A percentile compares a stretch with the other conserved stretches of the same genome.
Conservation (phyloP, 495 filamentous ascomycete genomes). For the Penicillium subrubescens region DNA sequence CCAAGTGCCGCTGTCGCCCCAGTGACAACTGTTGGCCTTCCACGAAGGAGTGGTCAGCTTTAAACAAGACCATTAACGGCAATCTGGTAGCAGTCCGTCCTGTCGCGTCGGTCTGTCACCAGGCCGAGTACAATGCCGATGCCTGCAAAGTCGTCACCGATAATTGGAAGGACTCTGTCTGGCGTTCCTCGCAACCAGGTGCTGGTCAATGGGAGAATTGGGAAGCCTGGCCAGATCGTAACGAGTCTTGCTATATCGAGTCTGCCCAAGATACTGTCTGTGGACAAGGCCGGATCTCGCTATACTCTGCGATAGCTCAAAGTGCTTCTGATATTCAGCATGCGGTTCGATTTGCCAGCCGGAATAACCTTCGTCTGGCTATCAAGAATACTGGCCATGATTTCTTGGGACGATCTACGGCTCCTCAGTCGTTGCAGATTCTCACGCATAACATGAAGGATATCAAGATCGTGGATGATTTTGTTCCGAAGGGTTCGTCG, state of each 20-base stretch:
- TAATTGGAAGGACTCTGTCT: conserved; percentile 29
- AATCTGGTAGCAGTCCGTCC: conserved; percentile 43
- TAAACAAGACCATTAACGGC: conserved; percentile 42
- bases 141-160: conserved; percentile 29
- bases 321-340: conserved; percentile 41
- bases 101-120: conserved; percentile 45
- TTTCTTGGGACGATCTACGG: conserved; percentile 57
- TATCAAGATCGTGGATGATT: conserved; percentile 34
- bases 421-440: conserved; percentile 52
- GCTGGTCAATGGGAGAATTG: conserved; percentile 46
- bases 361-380: conserved; percentile 45
- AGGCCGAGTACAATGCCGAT: conserved; percentile 24
- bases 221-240: conserved; percentile 56
- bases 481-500: conserved; percentile 24
- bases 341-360: conserved; percentile 26
- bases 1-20: conserved; percentile 29
- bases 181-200: conserved; percentile 34
- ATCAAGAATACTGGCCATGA: conserved; percentile 61
- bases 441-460: conserved; percentile 55
- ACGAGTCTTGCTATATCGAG: conserved; percentile 55
- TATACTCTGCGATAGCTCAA: conserved; percentile 42
- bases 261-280: conserved; percentile 38
- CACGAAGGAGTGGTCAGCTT: conserved; percentile 32
- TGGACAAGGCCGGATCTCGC: conserved; percentile 34
- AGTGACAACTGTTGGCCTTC: conserved; percentile 44